phyloP scores from a whole-genome alignment of 2,329 filamentous ascomycete species.

The Blastomyces gilchristii region DNA sequence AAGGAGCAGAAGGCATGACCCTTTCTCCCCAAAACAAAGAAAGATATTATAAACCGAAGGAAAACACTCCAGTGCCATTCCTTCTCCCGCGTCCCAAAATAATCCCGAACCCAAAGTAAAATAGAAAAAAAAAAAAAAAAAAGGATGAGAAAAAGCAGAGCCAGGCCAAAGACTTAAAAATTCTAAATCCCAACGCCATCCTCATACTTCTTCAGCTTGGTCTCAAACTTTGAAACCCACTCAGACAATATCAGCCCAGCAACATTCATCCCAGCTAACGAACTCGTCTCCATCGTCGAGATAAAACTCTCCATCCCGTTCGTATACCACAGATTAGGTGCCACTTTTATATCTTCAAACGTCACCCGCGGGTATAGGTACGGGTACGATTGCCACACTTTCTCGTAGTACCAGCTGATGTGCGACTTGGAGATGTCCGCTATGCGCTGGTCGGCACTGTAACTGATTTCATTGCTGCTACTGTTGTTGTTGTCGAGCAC shows the following conservation, averaged over 20 bases:
- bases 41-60: neutral
- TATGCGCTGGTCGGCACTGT: conserved; percentile 18
- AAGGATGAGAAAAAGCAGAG: no score
- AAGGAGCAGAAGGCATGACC: neutral
- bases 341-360: conserved; percentile 70
- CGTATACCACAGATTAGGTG: conserved; percentile 45
- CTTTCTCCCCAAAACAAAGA: neutral
- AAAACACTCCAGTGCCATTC: neutral
- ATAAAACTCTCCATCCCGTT: conserved; percentile 81
- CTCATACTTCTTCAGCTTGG: conserved; percentile 15
- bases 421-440: conserved; percentile 29
- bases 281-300: conserved; percentile 94
- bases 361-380: conserved; percentile 72
- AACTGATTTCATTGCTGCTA: conserved; percentile 14
- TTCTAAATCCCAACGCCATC: neutral
- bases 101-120: neutral
- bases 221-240: conserved; percentile 14
- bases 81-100: neutral
- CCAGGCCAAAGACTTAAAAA: conserved; percentile 12
- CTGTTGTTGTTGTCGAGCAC: conserved; percentile 5
- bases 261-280: conserved; percentile 65
- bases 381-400: conserved; percentile 77
- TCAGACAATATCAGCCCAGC: conserved; percentile 46
- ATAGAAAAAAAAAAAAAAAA: no score
- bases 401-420: conserved; percentile 67